Evolutionary conservation across 345 rosid genomes (phyloP), one percentile per base, ranked within the genome.

Genomic region (Toxicodendron radicans): DNA sequence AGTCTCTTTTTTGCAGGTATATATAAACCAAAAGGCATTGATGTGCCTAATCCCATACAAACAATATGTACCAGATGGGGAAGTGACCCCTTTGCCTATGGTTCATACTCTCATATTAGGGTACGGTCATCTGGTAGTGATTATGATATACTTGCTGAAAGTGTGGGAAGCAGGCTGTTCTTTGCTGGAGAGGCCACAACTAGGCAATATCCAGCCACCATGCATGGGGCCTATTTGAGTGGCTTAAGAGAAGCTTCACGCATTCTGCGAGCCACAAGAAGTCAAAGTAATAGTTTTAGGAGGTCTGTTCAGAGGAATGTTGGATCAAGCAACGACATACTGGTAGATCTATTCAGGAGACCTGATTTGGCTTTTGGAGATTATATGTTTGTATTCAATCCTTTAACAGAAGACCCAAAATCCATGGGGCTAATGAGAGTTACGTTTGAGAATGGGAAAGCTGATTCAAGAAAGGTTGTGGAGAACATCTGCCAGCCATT

Each of bases 121-220:
- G 95, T 92, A 67, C 83, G 82, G 71, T 92, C 97, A 12, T 91
- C 99, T 41, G 99, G 97, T 17, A 65, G 82, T 70, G 97, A 95
- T 79, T 95, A 95, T 60, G 97, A 92, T 73, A 67, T 88, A 65
- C 91, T 95, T 35, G 91, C 92, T 35, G 97, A 95, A 83, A 91
- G 82, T 76, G 89, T 95, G 21, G 84, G 86, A 53, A 81, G 79
- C 66, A 80, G 91, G 54, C 80, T 92, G 30, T 95, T 91, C 83
- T 95, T 95, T 78, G 97, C 97, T 63, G 99, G 99, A 65, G 99
- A 92, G 81, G 99, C 97, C 58, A 95, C 99, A 68, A 92, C 89
- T 23, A 91, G 93, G 88, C 93, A 92, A 61, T 92, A 95, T 82
- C 99, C 97, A 58, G 99, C 97, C 72, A 95, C 95, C 57, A 92